phyloP scores from a whole-genome alignment of 1,139 yeast genomes.

The Pichia sp. region DNA sequence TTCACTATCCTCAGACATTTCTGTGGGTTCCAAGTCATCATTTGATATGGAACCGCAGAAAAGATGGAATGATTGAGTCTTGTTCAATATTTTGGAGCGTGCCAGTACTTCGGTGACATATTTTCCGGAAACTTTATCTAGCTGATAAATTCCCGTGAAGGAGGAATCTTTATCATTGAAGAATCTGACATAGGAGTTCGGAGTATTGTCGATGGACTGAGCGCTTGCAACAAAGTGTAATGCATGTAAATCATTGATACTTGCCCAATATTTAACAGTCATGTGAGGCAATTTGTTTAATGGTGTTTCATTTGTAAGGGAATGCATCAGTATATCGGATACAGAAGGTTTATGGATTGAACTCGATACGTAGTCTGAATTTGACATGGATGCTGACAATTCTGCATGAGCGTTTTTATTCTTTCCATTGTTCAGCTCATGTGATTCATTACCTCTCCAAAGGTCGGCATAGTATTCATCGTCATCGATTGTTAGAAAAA shows the following conservation, averaged over 20 bases:
- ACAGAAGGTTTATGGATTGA: conserved; percentile 51
- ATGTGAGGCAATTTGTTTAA: conserved; percentile 61
- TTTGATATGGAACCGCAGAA: conserved; percentile 35
- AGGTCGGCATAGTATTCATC: conserved; percentile 37
- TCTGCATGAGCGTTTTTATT: background rate
- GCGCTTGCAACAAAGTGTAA: conserved; percentile 40
- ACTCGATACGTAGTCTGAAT: conserved; percentile 19
- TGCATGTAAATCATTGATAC: conserved; percentile 51
- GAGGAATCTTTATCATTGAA: conserved; percentile 22
- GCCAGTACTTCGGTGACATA: conserved; percentile 62
- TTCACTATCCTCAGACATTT: conserved; percentile 14
- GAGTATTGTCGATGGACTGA: conserved; percentile 25
- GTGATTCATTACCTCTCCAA: conserved; percentile 16
- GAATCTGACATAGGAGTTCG: conserved; percentile 26
- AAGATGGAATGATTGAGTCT: conserved; percentile 81
- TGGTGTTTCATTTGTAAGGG: conserved; percentile 81
- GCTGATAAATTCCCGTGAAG: conserved; percentile 24
- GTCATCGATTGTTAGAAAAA: conserved; percentile 54
- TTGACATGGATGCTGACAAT: background rate
- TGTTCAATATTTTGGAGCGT: conserved; percentile 74
- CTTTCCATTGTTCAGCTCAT: background rate
- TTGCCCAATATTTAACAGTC: conserved; percentile 65
- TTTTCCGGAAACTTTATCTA: conserved; percentile 25
- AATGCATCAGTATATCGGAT: conserved; percentile 83
- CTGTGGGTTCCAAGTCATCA: conserved; percentile 19